Conservation (phyloP, 441 rosid species). For the Adansonia rubrostipa region DNA sequence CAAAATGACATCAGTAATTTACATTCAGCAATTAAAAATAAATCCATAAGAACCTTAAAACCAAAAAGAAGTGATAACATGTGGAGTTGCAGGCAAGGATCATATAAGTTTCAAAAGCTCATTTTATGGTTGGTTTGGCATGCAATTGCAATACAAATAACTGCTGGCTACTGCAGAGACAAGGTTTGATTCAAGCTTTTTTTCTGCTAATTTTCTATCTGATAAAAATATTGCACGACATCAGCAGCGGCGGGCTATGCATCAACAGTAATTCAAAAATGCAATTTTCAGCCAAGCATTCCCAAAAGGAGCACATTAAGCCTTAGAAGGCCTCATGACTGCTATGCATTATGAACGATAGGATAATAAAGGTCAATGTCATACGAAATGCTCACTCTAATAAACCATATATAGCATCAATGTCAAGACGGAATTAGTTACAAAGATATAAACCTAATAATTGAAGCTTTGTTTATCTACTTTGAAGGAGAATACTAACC, state of each 20-base stretch:
- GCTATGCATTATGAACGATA: neutral
- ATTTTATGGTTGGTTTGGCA: neutral
- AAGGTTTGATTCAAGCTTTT: neutral
- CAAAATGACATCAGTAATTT: neutral
- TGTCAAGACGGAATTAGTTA: neutral
- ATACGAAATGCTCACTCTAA: constrained; percentile 4
- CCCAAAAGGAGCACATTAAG: neutral
- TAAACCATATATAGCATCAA: neutral
- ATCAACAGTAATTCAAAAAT: neutral
- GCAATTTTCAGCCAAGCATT: neutral
- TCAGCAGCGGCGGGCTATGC: neutral
- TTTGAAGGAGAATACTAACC: neutral
- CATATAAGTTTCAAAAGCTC: neutral
- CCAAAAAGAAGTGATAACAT: neutral
- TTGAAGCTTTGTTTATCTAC: neutral
- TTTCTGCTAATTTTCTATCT: constrained; percentile 2
- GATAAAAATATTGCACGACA: neutral
- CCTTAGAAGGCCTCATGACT: neutral
- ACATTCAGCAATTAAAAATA: neutral
- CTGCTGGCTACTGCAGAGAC: neutral
- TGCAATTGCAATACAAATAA: neutral
- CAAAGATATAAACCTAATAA: neutral
- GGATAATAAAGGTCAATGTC: neutral
- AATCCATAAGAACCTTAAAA: constrained; percentile 1
- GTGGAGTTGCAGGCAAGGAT: neutral